These are phyloP conservation scores for Dendrostoma leiphaemia DNA, from an alignment of 2,329 filamentous ascomycete genomes.

Conservation along the genomic window DNA sequence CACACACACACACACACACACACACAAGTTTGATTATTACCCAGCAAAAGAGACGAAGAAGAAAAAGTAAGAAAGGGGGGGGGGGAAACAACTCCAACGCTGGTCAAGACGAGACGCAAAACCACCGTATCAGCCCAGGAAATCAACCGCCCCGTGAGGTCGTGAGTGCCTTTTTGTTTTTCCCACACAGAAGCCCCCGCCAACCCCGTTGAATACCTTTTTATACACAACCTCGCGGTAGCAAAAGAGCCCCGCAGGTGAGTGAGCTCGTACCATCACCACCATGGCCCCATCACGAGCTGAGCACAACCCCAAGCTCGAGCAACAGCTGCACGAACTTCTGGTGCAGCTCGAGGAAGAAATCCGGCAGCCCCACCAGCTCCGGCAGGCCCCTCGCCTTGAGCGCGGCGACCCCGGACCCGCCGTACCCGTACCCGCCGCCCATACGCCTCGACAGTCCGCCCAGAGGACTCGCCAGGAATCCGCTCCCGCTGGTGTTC, in stretches of 20 bases:
- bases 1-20: not conserved
- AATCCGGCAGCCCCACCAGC: constrained; percentile 64
- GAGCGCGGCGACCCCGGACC: constrained; percentile 45
- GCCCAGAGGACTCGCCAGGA: constrained; percentile 51
- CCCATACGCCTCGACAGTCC: constrained; percentile 59
- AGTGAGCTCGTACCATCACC: too few relatives aligned
- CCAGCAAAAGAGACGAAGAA: too few relatives aligned
- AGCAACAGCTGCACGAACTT: constrained; percentile 63
- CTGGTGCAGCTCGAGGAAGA: constrained; percentile 65
- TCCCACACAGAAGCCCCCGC: too few relatives aligned
- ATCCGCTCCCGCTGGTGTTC: constrained; percentile 49
- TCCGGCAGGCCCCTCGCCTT: constrained; percentile 63
- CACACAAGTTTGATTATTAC: not conserved
- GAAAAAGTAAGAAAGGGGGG: too few relatives aligned
- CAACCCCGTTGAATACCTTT: not conserved
- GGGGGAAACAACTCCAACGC: too few relatives aligned
- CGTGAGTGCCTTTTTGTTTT: too few relatives aligned
- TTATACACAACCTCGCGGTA: not conserved
- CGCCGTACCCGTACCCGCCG: constrained; percentile 48
- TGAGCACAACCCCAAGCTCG: constrained; percentile 55
- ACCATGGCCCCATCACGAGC: constrained; percentile 34
- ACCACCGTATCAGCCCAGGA: too few relatives aligned
- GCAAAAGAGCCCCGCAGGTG: not conserved
- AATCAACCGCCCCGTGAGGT: too few relatives aligned
- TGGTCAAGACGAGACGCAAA: too few relatives aligned